Evolutionary conservation across 2,329 filamentous ascomycete species (phyloP).

Genomic region (Aspergillus pseudoviridinutans): DNA sequence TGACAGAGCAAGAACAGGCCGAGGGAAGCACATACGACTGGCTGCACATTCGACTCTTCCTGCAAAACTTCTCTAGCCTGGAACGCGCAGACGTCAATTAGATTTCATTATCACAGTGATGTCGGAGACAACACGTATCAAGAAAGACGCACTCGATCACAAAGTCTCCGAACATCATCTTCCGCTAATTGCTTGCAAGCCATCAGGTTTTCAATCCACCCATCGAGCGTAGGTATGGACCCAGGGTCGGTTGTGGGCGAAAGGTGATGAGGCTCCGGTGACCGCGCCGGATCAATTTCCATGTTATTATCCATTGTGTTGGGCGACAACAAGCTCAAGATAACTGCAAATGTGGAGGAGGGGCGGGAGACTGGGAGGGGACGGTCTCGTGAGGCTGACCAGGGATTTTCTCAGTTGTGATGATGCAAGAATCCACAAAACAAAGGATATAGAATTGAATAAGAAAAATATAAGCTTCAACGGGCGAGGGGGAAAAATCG

Average conservation of each 20-base stretch:
- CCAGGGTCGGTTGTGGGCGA: constrained; percentile 76
- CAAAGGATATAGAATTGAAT: neutral
- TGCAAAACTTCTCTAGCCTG: constrained; percentile 94
- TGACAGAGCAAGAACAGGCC: constrained; percentile 4
- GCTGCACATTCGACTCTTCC: constrained; percentile 97
- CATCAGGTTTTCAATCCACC: constrained; percentile 99
- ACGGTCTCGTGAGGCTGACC: constrained; percentile 34
- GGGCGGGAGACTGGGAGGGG: constrained; percentile 19
- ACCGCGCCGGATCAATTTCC: constrained; percentile 87
- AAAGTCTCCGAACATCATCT: constrained; percentile 90
- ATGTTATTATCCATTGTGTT: constrained; percentile 88
- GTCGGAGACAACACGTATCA: neutral
- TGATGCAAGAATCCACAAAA: constrained; percentile 1
- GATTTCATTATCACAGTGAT: neutral
- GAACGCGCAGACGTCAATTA: constrained; percentile 15
- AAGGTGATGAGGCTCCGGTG: constrained; percentile 72
- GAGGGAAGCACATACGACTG: constrained; percentile 66
- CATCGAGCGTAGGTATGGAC: constrained; percentile 87
- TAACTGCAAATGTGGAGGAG: constrained; percentile 22
- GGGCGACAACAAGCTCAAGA: constrained; percentile 9
- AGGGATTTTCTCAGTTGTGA: constrained; percentile 8
- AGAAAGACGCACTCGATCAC: constrained; percentile 75
- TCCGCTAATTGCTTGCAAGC: constrained; percentile 96
- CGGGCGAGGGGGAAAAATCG: neutral
- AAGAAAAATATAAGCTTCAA: neutral